Base-by-base conservation (phyloP, 805 yeast genomes). In the Wickerhamomyces silvicola region DNA sequence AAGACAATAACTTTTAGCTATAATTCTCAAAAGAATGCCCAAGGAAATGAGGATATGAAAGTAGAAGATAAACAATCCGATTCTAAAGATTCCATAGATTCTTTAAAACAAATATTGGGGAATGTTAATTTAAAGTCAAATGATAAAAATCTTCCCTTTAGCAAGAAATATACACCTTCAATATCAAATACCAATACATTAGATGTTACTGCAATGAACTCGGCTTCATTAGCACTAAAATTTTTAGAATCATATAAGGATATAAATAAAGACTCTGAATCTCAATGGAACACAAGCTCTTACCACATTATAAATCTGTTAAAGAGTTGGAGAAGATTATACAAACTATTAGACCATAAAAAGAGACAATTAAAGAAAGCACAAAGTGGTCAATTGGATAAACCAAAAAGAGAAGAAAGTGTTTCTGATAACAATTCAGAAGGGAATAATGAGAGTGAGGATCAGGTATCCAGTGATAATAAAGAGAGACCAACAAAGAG, bases 331-430 rank as follows among this genome's bases (percentile, higher is more conserved):
- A 41, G 50, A 21, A 36, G 35, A 21, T 34, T 51, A 5, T 52
- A 48, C 39, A 56, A 50, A 24, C 44, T 43, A 13, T 33, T 52
- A 23, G 60, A 49, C 33, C 47, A 36, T 24, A 38, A 41, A 27
- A 50, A 43, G 40, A 44, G 50, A 31, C 41, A 36, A 32, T 26
- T 51, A 20, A 45, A 49, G 30, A 36, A 35, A 32, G 2, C 19
- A 8, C 24, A 19, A 15, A n/a, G 16, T 13, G 5, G 6, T 9
- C 35, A 27, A 22, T 10, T 15, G 11, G 11, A 7, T 13, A 10
- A 10, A 22, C n/a, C 15, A 31, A 27, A 11, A 27, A 15, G 10
- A 27, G 24, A 24, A 24, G 24, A 30, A 24, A 19, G 19, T 12
- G 12, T 10, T 17, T 16, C 16, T 6, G 6, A 22, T 16, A 8